Evolutionary conservation across 2,329 filamentous ascomycete species (phyloP).

Genomic region (Albifimbria verrucaria): DNA sequence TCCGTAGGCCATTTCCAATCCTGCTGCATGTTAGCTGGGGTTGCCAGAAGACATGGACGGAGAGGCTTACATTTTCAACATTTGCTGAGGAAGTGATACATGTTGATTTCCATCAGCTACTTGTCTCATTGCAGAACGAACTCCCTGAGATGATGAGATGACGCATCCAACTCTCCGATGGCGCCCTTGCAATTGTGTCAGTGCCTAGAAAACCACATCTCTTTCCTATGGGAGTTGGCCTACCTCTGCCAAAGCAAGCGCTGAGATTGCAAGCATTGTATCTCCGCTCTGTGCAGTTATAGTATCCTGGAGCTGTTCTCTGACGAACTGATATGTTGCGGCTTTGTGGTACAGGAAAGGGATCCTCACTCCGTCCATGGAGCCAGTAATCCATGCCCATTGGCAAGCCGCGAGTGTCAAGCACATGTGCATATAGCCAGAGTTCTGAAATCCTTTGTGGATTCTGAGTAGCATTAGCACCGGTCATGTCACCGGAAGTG

Average conservation of each 20-base stretch:
- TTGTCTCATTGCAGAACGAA: conserved; percentile 25
- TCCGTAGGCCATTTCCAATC: conserved; percentile 37
- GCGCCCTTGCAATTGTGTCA: conserved; percentile 29
- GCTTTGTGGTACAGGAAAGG: conserved; percentile 45
- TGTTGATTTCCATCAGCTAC: conserved; percentile 15
- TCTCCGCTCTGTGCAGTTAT: conserved; percentile 36
- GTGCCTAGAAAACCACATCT: conserved; percentile 8
- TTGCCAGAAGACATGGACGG: too few species aligned
- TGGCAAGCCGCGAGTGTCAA: conserved; percentile 42
- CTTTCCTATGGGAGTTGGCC: background rate
- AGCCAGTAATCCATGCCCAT: conserved; percentile 43
- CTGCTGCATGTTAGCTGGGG: too few species aligned
- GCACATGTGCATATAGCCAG: conserved; percentile 43
- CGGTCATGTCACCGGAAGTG: background rate
- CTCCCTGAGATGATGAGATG: conserved; percentile 38
- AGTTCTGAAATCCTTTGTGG: conserved; percentile 39
- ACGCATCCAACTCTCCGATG: conserved; percentile 39
- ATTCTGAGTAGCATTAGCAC: conserved; percentile 25
- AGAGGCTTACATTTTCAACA: conserved; percentile 37
- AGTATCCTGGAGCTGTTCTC: conserved; percentile 37
- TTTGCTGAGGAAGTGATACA: conserved; percentile 36
- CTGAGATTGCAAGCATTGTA: conserved; percentile 40
- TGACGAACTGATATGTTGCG: conserved; percentile 43
- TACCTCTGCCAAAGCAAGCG: conserved; percentile 42
- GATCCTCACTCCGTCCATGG: conserved; percentile 40